Base-by-base conservation (phyloP, 2,329 filamentous ascomycete genomes). In the Aspergillus tamarii region DNA sequence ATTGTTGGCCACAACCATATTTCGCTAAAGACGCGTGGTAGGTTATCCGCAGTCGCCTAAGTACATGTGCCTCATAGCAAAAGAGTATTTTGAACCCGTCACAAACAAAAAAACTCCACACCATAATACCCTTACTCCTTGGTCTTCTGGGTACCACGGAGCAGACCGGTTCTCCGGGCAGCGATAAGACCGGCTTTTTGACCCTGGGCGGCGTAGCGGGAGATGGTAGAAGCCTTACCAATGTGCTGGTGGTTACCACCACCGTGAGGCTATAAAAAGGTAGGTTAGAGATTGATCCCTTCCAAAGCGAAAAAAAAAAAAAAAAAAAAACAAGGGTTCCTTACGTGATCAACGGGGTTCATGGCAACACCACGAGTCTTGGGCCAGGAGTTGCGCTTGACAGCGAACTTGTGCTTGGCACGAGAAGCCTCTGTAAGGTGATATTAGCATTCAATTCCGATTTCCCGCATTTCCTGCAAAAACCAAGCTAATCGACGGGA, bases 361-460 rank as follows among this genome's bases (percentile, higher is more conserved):
- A 99, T 99, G 85, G 95, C 95, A 91, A 99, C 95, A 97, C 95
- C 95, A 95, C 95, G 94, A 89, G 95, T 99, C 92, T 96, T 97
- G 86, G 95, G 95, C 95, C 95, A 99, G 82, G 90, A 94, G 93
- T 99, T 98, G 83, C 95, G 93, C 93, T 99, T 99, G 87, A 97
- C 96, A 77, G 94, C 93, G 87, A 97, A 99, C 92, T 99, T 99
- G 84, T 98, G 94, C 93, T 98, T 99, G 80, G 95, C 95, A 82
- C 95, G 93, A 80, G 94, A 98, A 79, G 95, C 95, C 94, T 99
- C 89, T 92, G 87, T 84, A 76, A 52, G 32, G 59, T 32, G 62
- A 41, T 32, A 73, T 87, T 75, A 87, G 84, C 71, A 66, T 41
- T 43, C 39, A 30, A 32, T 43, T 23, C 19, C 57, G 4, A 26